These are phyloP conservation scores for Cercospora nicotianae DNA, from an alignment of 2,329 filamentous ascomycete species.

Conservation along the genomic window DNA sequence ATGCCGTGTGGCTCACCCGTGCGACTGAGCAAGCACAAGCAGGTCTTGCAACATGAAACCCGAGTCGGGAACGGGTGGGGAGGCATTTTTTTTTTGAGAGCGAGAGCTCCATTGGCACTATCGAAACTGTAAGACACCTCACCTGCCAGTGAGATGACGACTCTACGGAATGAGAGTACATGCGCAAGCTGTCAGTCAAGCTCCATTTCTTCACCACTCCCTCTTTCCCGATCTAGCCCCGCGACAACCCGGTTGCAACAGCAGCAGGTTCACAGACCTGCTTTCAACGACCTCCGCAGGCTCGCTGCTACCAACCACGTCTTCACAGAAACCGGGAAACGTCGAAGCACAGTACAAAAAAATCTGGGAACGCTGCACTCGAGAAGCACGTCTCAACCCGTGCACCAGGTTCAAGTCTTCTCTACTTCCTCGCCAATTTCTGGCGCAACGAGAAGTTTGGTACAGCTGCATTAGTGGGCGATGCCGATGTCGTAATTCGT, in stretches of 20 bases:
- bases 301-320: background rate
- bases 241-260: too few relatives aligned
- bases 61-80: background rate
- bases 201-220: background rate
- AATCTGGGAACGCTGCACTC: background rate
- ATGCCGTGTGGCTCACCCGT: background rate
- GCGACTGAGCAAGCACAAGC: background rate
- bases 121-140: too few relatives aligned
- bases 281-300: too few relatives aligned
- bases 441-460: background rate
- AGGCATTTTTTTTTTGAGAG: background rate
- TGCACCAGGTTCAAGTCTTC: background rate
- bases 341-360: background rate
- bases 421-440: background rate
- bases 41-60: background rate
- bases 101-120: too few relatives aligned
- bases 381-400: background rate
- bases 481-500: background rate
- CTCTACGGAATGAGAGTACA: background rate
- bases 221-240: too few relatives aligned
- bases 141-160: too few relatives aligned
- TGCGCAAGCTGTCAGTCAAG: background rate
- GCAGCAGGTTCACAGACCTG: too few relatives aligned
- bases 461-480: background rate
- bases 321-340: background rate